These are phyloP conservation scores for Skeletonema costatum DNA, from an alignment of 108 stramenopile species.

Conservation along the genomic window DNA sequence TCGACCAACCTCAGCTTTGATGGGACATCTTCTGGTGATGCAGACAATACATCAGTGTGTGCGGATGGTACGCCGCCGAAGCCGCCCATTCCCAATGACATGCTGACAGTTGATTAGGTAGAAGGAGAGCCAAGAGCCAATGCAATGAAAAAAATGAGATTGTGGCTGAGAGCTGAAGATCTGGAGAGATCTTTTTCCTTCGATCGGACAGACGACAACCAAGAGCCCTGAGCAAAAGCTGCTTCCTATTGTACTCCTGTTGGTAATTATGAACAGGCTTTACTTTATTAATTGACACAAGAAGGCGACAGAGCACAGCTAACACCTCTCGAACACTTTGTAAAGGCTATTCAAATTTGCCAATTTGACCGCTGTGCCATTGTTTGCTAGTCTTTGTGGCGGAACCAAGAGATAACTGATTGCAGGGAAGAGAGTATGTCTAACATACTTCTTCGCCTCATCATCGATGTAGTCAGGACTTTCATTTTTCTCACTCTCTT, in stretches of 20 bases:
- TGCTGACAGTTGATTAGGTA: neutral
- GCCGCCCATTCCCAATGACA: constrained; percentile 31
- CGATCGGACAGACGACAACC: no score
- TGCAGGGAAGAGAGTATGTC: constrained; percentile 81
- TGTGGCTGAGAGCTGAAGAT: no score
- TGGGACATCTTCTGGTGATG: constrained; percentile 56
- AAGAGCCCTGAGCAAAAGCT: no score
- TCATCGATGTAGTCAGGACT: constrained; percentile 48
- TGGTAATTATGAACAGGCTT: no score
- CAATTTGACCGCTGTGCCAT: constrained; percentile 55
- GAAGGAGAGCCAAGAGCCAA: no score
- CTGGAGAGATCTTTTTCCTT: no score
- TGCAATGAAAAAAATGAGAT: no score
- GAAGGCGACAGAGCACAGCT: neutral
- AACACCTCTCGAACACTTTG: constrained; percentile 88
- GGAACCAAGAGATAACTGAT: constrained; percentile 72
- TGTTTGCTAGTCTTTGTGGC: constrained; percentile 43
- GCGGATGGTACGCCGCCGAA: constrained; percentile 44
- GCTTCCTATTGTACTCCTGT: no score
- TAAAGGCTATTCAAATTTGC: constrained; percentile 74
- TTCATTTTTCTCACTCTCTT: constrained; percentile 4
- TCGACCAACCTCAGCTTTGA: constrained; percentile 63
- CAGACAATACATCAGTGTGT: constrained; percentile 60
- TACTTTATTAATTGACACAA: neutral
- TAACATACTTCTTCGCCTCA: constrained; percentile 51